These are phyloP conservation scores for Suillus sp. DNA, from an alignment of 768 basidiomycete genomes.

Conservation along the genomic window DNA sequence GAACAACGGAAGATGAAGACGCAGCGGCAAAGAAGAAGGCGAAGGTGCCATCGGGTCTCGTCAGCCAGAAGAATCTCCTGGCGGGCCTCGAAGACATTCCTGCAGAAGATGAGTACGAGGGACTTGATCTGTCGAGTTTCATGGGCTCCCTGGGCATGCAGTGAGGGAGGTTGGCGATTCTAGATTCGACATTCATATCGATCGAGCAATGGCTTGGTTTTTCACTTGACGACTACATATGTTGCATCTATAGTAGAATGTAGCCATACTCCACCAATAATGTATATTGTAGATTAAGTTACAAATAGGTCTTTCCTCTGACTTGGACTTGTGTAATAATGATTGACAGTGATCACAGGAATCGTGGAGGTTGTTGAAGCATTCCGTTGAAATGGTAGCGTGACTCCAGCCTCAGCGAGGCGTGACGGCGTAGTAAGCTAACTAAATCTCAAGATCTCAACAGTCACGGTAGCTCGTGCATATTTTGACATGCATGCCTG, in stretches of 20 bases:
- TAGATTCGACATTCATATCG: slow-evolving; percentile 20
- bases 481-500: neutral
- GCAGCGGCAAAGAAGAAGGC: slow-evolving; percentile 50
- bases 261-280: slow-evolving; percentile 36
- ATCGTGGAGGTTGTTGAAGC: neutral
- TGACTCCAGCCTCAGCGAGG: neutral
- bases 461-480: too few species aligned
- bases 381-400: neutral
- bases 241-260: slow-evolving; percentile 37
- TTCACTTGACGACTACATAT: slow-evolving; percentile 29
- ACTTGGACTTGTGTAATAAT: neutral
- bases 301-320: neutral
- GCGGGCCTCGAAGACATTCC: slow-evolving; percentile 92
- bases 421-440: neutral
- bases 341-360: neutral
- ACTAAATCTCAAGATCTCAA: neutral
- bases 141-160: slow-evolving; percentile 76
- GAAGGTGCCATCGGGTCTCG: slow-evolving; percentile 56
- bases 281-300: slow-evolving; percentile 35
- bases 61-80: slow-evolving; percentile 80
- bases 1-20: slow-evolving; percentile 77
- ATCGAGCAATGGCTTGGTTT: slow-evolving; percentile 16
- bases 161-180: slow-evolving; percentile 28
- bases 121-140: slow-evolving; percentile 83
- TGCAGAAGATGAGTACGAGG: slow-evolving; percentile 89